A percentile compares a stretch with the other conserved stretches of the same genome.
Evolutionary conservation across 2,329 filamentous ascomycete genomes (phyloP).

Genomic region (Macroventuria anomochaeta): DNA sequence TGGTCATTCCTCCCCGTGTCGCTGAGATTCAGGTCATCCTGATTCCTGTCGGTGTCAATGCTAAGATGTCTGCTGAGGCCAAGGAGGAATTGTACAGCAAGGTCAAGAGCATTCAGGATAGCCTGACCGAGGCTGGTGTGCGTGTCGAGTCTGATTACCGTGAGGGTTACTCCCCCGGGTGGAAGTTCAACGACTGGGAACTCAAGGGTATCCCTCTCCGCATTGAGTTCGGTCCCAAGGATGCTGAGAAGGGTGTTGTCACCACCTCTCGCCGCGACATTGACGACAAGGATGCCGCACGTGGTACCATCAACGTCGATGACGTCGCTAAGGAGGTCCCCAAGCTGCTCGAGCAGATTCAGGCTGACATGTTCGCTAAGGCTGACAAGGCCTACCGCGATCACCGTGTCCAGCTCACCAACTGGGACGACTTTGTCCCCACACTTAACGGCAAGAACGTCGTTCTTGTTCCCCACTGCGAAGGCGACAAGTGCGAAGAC

Average conservation of each 20-base stretch:
- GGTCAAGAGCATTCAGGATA: slow-evolving; percentile 72
- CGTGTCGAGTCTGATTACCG: slow-evolving; percentile 83
- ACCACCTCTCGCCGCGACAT: slow-evolving; percentile 88
- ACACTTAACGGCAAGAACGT: slow-evolving; percentile 92
- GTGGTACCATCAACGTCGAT: slow-evolving; percentile 72
- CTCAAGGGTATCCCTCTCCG: slow-evolving; percentile 93
- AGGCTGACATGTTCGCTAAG: slow-evolving; percentile 77
- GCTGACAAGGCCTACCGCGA: slow-evolving; percentile 79
- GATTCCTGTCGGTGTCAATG: slow-evolving; percentile 91
- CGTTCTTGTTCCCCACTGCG: slow-evolving; percentile 88
- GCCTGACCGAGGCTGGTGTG: slow-evolving; percentile 75
- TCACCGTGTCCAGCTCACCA: slow-evolving; percentile 79
- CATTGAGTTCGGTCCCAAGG: slow-evolving; percentile 94
- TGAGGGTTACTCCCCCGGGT: slow-evolving; percentile 88
- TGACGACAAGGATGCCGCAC: slow-evolving; percentile 68
- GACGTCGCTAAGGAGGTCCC: slow-evolving; percentile 77
- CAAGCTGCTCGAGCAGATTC: slow-evolving; percentile 85
- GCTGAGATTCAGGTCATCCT: slow-evolving; percentile 85
- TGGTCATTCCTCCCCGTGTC: slow-evolving; percentile 90
- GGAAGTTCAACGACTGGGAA: slow-evolving; percentile 99
- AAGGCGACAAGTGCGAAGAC: slow-evolving; percentile 85
- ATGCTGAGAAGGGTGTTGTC: slow-evolving; percentile 83
- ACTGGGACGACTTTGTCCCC: slow-evolving; percentile 92
- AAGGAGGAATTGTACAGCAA: slow-evolving; percentile 77
- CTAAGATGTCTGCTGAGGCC: slow-evolving; percentile 70